These are phyloP conservation scores for Leccinum subgranulosum DNA, from an alignment of 768 basidiomycete species.

Conservation along the genomic window DNA sequence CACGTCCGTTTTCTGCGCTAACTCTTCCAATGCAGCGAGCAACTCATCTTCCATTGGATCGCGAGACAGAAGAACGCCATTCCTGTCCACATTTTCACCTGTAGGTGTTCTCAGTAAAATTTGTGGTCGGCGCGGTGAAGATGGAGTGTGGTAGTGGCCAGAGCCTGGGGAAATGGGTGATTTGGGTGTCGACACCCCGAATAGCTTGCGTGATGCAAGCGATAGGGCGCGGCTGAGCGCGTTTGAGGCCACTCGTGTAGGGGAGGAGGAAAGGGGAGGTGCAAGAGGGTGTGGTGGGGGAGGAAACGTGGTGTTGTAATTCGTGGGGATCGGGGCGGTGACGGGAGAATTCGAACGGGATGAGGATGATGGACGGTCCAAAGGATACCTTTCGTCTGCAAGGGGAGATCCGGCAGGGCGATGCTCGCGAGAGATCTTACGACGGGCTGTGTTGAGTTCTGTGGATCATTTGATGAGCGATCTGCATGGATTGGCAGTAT, in stretches of 20 bases:
- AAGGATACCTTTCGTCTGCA: slow-evolving; percentile 40
- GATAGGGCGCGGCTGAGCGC: slow-evolving; percentile 78
- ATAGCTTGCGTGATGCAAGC: slow-evolving; percentile 78
- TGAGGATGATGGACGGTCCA: slow-evolving; percentile 33
- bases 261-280: slow-evolving; percentile 64
- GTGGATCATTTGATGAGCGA: slow-evolving; percentile 14
- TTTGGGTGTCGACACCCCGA: slow-evolving; percentile 49
- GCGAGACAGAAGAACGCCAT: slow-evolving; percentile 29
- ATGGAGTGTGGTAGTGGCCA: slow-evolving; percentile 40
- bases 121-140: slow-evolving; percentile 57
- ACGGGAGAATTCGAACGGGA: slow-evolving; percentile 24
- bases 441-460: slow-evolving; percentile 66
- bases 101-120: slow-evolving; percentile 41
- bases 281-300: slow-evolving; percentile 51
- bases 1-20: slow-evolving; percentile 95
- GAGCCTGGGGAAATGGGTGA: slow-evolving; percentile 36
- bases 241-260: slow-evolving; percentile 65
- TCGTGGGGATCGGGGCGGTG: slow-evolving; percentile 19
- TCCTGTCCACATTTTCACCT: slow-evolving; percentile 34
- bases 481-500: neutral
- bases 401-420: slow-evolving; percentile 47
- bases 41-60: slow-evolving; percentile 82
- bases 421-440: slow-evolving; percentile 58
- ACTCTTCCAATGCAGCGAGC: slow-evolving; percentile 77
- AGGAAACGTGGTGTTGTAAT: slow-evolving; percentile 57